Conservation (phyloP, 2,329 filamentous ascomycete species). For the Botrytis tulipae region DNA sequence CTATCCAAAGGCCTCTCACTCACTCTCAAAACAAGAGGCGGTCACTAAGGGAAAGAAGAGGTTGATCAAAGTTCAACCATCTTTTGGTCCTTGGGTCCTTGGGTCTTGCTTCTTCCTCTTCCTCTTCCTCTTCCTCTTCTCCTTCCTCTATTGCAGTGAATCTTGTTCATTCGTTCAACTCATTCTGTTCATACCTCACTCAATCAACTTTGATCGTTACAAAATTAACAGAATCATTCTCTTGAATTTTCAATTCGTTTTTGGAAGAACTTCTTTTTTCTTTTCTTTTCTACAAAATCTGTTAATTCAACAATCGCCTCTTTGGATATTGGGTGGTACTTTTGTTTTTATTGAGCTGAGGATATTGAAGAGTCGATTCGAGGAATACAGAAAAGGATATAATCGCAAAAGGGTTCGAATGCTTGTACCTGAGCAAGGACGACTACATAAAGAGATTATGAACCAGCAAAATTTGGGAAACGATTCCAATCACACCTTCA, state of each 20-base stretch:
- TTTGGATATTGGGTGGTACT: conserved; percentile 20
- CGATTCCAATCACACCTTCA: background rate
- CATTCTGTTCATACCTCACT: background rate
- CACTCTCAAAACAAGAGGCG: background rate
- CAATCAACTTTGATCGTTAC: background rate
- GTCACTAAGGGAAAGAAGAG: conserved; percentile 14
- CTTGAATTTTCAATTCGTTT: conserved; percentile 20
- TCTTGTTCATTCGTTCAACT: background rate
- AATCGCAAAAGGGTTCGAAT: background rate
- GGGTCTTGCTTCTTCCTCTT: background rate
- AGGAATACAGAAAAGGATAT: background rate
- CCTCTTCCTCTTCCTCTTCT: background rate
- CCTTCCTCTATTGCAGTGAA: background rate
- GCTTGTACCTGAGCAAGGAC: background rate
- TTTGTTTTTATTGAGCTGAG: conserved; percentile 13
- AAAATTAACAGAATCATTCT: conserved; percentile 17
- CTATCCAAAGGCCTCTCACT: background rate
- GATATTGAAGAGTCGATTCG: background rate
- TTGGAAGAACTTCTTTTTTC: conserved; percentile 17
- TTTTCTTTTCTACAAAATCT: conserved; percentile 12
- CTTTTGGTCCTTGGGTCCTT: conserved; percentile 2
- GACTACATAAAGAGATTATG: conserved; percentile 11
- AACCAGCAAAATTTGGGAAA: background rate
- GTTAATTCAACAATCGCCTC: conserved; percentile 12
- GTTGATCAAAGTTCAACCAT: background rate